Percentiles rank a stretch among this genome's conserved stretches.
phyloP scores from a whole-genome alignment of 306 rosid species.

The barrel medic (Medicago truncatula) region DNA sequence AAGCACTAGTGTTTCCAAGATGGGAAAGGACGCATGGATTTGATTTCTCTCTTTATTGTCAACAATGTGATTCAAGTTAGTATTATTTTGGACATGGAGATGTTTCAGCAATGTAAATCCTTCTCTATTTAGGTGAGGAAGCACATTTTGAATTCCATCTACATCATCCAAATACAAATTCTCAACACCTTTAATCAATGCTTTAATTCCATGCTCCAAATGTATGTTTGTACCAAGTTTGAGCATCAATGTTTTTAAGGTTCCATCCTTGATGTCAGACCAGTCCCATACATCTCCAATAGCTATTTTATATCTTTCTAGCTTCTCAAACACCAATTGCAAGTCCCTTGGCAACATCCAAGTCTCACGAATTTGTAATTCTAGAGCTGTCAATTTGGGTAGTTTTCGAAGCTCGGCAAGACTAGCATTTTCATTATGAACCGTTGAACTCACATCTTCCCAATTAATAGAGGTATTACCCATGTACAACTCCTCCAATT shows the following conservation, averaged over 20 bases:
- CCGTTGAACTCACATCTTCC: too few relatives aligned
- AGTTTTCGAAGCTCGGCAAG: too few relatives aligned
- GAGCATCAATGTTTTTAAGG: conserved; percentile 13
- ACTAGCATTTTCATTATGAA: background rate
- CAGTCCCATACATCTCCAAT: conserved; percentile 1
- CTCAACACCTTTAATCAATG: conserved; percentile 6
- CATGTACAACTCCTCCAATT: conserved; percentile 7
- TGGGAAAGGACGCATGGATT: too few relatives aligned
- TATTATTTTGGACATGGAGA: too few relatives aligned
- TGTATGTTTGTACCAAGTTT: conserved; percentile 9
- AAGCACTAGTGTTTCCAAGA: too few relatives aligned
- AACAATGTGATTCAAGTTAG: too few relatives aligned
- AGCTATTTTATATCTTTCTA: too few relatives aligned
- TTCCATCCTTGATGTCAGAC: background rate
- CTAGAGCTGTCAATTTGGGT: background rate
- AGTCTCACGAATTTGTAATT: too few relatives aligned
- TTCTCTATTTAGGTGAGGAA: background rate
- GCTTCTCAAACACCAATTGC: too few relatives aligned
- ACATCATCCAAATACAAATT: conserved; percentile 21
- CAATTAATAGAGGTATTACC: background rate
- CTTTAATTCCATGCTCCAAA: conserved; percentile 6
- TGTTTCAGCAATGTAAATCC: background rate
- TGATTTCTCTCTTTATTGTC: too few relatives aligned
- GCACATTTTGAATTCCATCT: conserved; percentile 2
- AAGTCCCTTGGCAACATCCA: too few relatives aligned